Evolutionary conservation across 2,329 filamentous ascomycete genomes (phyloP).

Genomic region (Neofusicoccum ribis): DNA sequence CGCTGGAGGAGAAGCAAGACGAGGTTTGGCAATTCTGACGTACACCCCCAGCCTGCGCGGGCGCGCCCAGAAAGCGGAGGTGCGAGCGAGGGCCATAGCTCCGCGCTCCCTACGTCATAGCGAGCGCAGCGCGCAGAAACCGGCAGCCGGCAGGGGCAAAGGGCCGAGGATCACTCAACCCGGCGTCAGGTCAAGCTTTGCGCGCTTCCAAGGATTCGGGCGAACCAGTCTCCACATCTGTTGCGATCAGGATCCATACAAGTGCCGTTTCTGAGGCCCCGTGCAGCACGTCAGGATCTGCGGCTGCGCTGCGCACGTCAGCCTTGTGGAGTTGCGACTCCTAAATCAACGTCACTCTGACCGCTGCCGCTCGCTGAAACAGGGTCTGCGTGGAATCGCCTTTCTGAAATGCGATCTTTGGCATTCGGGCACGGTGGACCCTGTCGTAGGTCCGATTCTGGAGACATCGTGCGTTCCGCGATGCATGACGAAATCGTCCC

Average conservation of each 20-base stretch:
- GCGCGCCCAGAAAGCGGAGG: background rate
- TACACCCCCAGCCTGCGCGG: background rate
- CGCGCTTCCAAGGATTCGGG: background rate
- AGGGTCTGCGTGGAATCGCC: background rate
- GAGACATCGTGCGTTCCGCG: background rate
- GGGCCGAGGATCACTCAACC: background rate
- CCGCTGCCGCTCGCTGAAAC: background rate
- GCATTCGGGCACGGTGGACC: background rate
- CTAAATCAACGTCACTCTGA: slow-evolving; percentile 13
- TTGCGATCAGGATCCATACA: background rate
- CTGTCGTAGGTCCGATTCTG: background rate
- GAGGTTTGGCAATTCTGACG: background rate
- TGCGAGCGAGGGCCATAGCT: background rate
- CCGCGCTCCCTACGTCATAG: background rate
- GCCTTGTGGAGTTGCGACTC: background rate
- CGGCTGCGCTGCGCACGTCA: slow-evolving; percentile 5
- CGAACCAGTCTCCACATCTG: background rate
- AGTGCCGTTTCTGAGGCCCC: background rate
- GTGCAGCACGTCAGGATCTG: slow-evolving; percentile 1
- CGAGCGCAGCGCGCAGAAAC: background rate
- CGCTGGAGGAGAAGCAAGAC: background rate
- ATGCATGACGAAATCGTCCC: background rate
- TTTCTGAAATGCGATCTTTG: background rate
- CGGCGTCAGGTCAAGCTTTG: slow-evolving; percentile 6
- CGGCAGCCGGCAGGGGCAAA: background rate